Evolutionary conservation across 257 asterid genomes (phyloP).

Genomic region (Anisodus tanguticus): DNA sequence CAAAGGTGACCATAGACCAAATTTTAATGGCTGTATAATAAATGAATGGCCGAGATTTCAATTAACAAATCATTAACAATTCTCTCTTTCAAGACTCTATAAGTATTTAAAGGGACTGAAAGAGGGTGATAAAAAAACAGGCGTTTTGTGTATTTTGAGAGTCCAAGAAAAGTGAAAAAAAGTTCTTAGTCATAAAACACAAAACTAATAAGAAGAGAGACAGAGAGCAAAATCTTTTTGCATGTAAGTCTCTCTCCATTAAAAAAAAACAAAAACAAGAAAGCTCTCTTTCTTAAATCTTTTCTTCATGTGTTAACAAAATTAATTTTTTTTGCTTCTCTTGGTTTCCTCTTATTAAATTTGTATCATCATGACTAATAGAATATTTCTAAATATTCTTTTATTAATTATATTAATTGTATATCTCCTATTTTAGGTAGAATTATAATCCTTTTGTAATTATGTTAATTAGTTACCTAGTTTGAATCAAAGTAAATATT

Average conservation of each 20-base stretch:
- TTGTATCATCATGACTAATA: slow-evolving; percentile 42
- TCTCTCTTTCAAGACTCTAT: background rate
- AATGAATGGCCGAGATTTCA: background rate
- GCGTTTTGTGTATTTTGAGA: background rate
- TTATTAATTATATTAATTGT: too few species aligned
- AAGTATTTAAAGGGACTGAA: background rate
- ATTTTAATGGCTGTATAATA: background rate
- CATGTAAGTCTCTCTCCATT: slow-evolving; percentile 28
- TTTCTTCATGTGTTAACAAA: background rate
- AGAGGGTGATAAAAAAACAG: background rate
- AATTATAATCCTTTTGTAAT: too few species aligned
- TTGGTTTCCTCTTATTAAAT: slow-evolving; percentile 1
- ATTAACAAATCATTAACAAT: background rate
- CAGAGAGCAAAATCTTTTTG: slow-evolving; percentile 7
- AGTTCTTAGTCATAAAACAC: background rate
- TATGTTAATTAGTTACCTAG: too few species aligned
- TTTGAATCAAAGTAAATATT: too few species aligned
- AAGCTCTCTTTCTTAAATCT: background rate
- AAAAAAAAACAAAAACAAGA: background rate
- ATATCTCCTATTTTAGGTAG: too few species aligned
- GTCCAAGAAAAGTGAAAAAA: slow-evolving; percentile 17
- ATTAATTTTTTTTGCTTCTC: background rate
- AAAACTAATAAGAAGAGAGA: slow-evolving; percentile 13
- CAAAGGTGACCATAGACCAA: background rate
- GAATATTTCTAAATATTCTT: too few species aligned